Conservation (phyloP, 2,329 filamentous ascomycete species). For the Lasiodiplodia citricola region DNA sequence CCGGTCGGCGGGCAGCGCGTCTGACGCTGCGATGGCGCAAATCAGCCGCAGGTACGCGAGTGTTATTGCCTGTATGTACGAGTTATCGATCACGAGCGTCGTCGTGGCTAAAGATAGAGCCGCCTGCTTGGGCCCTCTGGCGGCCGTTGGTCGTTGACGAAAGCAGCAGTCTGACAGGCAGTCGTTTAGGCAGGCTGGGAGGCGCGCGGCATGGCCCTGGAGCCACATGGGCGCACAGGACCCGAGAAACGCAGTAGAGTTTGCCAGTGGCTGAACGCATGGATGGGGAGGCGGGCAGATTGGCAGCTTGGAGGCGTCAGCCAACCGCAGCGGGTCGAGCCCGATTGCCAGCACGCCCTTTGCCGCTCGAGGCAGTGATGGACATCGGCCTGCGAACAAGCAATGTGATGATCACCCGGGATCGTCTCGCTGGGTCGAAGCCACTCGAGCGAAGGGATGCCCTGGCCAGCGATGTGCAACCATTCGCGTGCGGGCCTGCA, state of each 20-base stretch:
- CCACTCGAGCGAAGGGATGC: constrained; percentile 24
- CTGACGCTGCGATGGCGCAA: constrained; percentile 19
- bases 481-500: constrained; percentile 7
- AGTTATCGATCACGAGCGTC: constrained; percentile 19
- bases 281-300: constrained; percentile 26
- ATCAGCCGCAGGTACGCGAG: constrained; percentile 24
- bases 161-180: constrained; percentile 16
- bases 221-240: constrained; percentile 21
- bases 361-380: constrained; percentile 27
- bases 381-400: constrained; percentile 25
- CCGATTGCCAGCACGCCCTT: constrained; percentile 22
- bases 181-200: constrained; percentile 15
- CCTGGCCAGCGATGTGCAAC: constrained; percentile 19
- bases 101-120: constrained; percentile 20
- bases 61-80: constrained; percentile 21
- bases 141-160: constrained; percentile 21
- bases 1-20: neutral
- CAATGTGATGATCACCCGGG: constrained; percentile 26
- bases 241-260: constrained; percentile 23
- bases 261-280: constrained; percentile 27
- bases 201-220: constrained; percentile 20
- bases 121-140: neutral
- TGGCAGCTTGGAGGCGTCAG: constrained; percentile 25
- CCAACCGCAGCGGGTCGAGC: constrained; percentile 27
- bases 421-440: constrained; percentile 23